A percentile compares a stretch with the other conserved stretches of the same genome.
phyloP scores from a whole-genome alignment of 495 filamentous ascomycete species.

The Aspergillus baeticus region DNA sequence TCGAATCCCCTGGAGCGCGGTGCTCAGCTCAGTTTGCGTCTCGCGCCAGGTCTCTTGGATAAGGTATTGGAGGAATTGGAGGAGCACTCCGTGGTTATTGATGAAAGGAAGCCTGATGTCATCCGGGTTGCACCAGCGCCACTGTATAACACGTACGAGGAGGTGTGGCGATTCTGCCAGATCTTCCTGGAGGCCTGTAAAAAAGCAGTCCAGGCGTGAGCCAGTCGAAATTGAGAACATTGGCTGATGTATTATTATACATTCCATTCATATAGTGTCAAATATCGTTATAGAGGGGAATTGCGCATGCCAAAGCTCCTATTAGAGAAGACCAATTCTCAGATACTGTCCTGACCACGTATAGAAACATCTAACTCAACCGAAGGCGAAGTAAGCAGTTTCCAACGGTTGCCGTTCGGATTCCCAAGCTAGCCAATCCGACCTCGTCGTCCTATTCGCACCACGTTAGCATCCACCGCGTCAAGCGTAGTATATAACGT shows the following conservation, averaged over 20 bases:
- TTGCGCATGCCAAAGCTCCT: not conserved
- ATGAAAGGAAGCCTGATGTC: conserved; percentile 88
- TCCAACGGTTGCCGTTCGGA: conserved; percentile 74
- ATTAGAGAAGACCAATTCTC: not conserved
- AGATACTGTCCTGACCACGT: not conserved
- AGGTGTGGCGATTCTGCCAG: conserved; percentile 74
- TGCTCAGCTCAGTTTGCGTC: conserved; percentile 79
- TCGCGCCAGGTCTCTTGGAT: conserved; percentile 67
- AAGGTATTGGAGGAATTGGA: conserved; percentile 67
- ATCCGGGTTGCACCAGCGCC: conserved; percentile 90
- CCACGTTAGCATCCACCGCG: conserved; percentile 14
- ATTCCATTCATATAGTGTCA: not conserved
- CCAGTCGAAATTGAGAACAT: conserved; percentile 4
- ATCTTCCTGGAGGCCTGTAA: conserved; percentile 43
- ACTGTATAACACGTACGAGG: conserved; percentile 80
- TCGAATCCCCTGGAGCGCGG: conserved; percentile 68
- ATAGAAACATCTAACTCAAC: conserved; percentile 21
- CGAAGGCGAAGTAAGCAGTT: conserved; percentile 54
- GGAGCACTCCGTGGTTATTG: conserved; percentile 70
- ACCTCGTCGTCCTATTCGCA: conserved; percentile 73
- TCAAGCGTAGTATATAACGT: not conserved
- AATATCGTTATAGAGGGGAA: not conserved
- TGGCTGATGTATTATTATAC: not conserved
- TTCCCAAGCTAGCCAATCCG: conserved; percentile 96
- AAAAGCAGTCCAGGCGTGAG: conserved; percentile 27